Evolutionary conservation across 2,329 filamentous ascomycete species (phyloP).

Genomic region (Fusarium sp.): DNA sequence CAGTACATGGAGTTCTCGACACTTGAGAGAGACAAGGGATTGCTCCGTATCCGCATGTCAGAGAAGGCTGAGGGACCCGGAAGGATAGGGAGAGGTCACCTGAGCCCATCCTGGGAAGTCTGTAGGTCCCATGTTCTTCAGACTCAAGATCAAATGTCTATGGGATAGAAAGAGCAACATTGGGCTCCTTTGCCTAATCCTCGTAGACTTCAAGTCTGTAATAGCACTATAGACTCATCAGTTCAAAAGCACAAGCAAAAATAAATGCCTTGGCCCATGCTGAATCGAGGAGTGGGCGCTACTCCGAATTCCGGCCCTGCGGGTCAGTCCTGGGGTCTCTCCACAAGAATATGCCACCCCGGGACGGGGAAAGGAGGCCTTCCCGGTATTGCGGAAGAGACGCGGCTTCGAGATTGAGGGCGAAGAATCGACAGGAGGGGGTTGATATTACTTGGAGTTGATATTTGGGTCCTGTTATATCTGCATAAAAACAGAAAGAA

Average conservation of each 20-base stretch:
- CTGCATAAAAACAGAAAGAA: not conserved
- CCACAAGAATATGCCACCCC: constrained; percentile 40
- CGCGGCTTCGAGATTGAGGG: constrained; percentile 12
- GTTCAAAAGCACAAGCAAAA: constrained; percentile 21
- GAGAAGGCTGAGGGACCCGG: constrained; percentile 27
- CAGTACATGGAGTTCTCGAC: constrained; percentile 20
- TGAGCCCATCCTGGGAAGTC: not conserved
- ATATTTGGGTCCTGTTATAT: not conserved
- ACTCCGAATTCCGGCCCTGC: constrained; percentile 45
- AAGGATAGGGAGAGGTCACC: constrained; percentile 7
- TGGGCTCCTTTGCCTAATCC: not conserved
- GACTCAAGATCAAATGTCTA: not conserved
- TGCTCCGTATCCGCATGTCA: constrained; percentile 19
- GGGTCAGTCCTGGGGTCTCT: constrained; percentile 38
- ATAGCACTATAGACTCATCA: constrained; percentile 7
- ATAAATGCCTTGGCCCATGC: constrained; percentile 27
- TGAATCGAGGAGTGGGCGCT: constrained; percentile 34
- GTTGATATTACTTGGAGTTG: not conserved
- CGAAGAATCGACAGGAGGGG: not conserved
- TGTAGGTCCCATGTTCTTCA: not conserved
- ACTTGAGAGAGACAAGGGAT: constrained; percentile 14
- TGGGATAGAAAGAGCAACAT: not conserved
- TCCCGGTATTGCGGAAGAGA: constrained; percentile 41
- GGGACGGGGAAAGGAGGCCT: constrained; percentile 40
- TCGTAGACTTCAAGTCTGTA: not conserved